Percentiles rank a stretch among this genome's conserved stretches.
phyloP scores from a whole-genome alignment of 805 yeast species.

The Lachancea kluyveri region DNA sequence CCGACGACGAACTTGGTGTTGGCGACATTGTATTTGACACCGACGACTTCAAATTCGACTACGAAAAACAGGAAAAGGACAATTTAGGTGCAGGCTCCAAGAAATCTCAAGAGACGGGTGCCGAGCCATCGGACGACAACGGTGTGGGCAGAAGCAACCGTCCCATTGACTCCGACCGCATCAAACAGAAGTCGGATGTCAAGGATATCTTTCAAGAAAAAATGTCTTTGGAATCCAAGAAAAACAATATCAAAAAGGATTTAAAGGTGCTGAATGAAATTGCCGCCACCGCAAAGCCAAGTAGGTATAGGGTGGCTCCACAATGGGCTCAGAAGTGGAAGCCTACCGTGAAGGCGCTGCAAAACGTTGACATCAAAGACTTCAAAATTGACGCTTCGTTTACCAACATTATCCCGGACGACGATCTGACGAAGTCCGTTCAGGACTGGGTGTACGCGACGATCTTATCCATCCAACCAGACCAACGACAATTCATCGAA shows the following conservation, averaged over 20 bases:
- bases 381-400: constrained; percentile 35
- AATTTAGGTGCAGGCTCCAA: too few relatives aligned
- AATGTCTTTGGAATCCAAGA: constrained; percentile 24
- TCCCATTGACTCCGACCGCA: constrained; percentile 1
- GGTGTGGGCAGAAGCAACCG: too few relatives aligned
- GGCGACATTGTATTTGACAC: constrained; percentile 22
- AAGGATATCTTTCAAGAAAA: constrained; percentile 29
- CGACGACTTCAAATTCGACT: constrained; percentile 21
- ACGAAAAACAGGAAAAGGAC: constrained; percentile 26
- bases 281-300: constrained; percentile 44
- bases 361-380: constrained; percentile 27
- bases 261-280: constrained; percentile 24
- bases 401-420: constrained; percentile 68
- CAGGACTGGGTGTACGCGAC: constrained; percentile 89
- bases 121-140: constrained; percentile 1
- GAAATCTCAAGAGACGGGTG: too few relatives aligned
- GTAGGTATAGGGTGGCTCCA: constrained; percentile 59
- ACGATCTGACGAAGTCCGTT: constrained; percentile 72
- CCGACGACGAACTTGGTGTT: constrained; percentile 26
- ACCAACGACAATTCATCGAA: constrained; percentile 51
- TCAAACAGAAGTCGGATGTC: constrained; percentile 9
- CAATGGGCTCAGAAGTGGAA: constrained; percentile 79
- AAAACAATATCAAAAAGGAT: constrained; percentile 29
- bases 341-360: constrained; percentile 35
- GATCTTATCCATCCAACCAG: constrained; percentile 54